These are phyloP conservation scores for Sclerotinia spermophila DNA, from an alignment of 2,329 filamentous ascomycete genomes.

Conservation along the genomic window DNA sequence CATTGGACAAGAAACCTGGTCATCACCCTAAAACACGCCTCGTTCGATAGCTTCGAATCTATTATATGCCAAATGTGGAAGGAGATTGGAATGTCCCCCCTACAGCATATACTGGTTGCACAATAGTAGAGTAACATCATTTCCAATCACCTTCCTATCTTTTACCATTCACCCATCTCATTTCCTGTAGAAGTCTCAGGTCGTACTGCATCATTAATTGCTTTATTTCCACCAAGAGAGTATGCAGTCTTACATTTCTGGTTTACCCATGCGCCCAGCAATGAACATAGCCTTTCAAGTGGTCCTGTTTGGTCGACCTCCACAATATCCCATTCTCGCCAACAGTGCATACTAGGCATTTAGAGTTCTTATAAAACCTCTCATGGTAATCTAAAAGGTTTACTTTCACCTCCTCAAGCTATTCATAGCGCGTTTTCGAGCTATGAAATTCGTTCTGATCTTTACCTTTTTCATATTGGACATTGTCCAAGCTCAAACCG, in stretches of 20 bases:
- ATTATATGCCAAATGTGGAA: background rate
- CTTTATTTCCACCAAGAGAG: background rate
- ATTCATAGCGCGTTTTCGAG: background rate
- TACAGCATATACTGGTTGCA: background rate
- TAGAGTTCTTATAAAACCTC: background rate
- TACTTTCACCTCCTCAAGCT: background rate
- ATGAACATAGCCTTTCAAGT: background rate
- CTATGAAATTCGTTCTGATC: background rate
- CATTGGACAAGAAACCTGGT: background rate
- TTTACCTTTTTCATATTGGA: background rate
- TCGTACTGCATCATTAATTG: conserved; percentile 3
- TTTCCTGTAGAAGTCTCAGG: background rate
- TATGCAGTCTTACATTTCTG: background rate
- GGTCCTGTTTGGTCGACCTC: background rate
- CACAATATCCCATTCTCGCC: background rate
- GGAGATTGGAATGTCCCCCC: conserved; percentile 4
- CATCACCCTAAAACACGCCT: background rate
- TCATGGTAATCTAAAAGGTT: background rate
- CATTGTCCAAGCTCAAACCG: conserved; percentile 15
- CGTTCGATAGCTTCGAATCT: background rate
- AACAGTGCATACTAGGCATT: background rate
- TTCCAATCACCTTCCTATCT: background rate
- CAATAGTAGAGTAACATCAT: background rate
- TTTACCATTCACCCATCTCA: background rate
- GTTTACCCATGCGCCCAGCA: background rate